Evolutionary conservation across 495 filamentous ascomycete species (phyloP).

Genomic region (Hyaloscypha hepaticicola): DNA sequence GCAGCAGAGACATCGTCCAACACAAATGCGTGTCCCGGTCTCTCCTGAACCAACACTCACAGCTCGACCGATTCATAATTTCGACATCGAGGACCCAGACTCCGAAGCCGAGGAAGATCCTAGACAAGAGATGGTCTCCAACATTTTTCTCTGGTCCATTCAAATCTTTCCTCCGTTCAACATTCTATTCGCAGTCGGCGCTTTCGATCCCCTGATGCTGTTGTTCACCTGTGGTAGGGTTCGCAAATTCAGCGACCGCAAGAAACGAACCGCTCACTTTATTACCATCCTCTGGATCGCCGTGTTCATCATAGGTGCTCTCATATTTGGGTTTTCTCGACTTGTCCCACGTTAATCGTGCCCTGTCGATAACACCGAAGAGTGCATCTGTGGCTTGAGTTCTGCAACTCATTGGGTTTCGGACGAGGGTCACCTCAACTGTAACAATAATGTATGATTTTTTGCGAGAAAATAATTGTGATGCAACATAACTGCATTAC

Average conservation of each 20-base stretch:
- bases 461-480: no score
- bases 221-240: background rate
- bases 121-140: background rate
- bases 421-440: no score
- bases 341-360: no score
- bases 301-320: background rate
- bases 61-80: background rate
- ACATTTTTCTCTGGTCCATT: background rate
- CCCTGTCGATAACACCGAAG: no score
- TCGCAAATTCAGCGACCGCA: background rate
- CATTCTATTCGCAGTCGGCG: background rate
- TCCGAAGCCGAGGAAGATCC: background rate
- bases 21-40: no score
- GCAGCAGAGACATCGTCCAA: no score
- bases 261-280: background rate
- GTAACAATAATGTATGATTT: no score
- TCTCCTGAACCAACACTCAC: no score
- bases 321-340: background rate
- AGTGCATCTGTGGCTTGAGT: no score
- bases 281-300: background rate
- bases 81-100: background rate
- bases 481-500: no score
- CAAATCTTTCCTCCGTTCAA: background rate
- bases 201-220: background rate
- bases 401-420: no score